Evolutionary conservation across 2,329 filamentous ascomycete genomes (phyloP).

Genomic region (Ophiostoma australiae): DNA sequence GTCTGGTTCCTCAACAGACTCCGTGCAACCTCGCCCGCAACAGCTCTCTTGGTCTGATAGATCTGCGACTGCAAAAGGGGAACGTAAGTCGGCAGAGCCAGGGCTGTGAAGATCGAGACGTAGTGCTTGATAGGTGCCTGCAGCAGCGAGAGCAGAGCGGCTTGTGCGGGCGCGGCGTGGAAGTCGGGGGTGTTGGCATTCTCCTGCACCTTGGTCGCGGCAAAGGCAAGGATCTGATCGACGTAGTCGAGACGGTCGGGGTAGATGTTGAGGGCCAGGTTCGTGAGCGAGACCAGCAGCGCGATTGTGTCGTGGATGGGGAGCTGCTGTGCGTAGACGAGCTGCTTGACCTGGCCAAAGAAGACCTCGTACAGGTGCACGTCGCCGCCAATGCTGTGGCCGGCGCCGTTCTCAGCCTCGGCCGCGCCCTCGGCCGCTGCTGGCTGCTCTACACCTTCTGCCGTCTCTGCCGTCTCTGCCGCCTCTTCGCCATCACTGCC

Average conservation of each 20-base stretch:
- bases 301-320: constrained; percentile 94
- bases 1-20: constrained; percentile 80
- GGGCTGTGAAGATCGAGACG: constrained; percentile 89
- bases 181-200: constrained; percentile 93
- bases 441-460: constrained; percentile 28
- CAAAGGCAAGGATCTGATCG: constrained; percentile 87
- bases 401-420: constrained; percentile 27
- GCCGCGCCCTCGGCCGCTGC: background rate
- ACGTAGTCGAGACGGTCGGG: constrained; percentile 86
- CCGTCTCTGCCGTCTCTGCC: background rate
- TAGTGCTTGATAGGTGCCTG: constrained; percentile 87
- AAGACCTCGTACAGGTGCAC: constrained; percentile 96
- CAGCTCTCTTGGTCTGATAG: constrained; percentile 83
- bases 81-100: constrained; percentile 87
- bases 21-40: constrained; percentile 82
- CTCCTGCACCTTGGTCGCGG: constrained; percentile 77
- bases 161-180: constrained; percentile 80
- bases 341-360: constrained; percentile 88
- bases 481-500: constrained; percentile 30
- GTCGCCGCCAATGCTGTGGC: constrained; percentile 58
- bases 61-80: constrained; percentile 86
- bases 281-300: constrained; percentile 85
- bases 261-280: constrained; percentile 89
- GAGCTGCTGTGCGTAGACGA: constrained; percentile 85
- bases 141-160: constrained; percentile 83